A percentile compares a stretch with the other conserved stretches of the same genome.
Conservation (phyloP, 1,139 yeast genomes). For the Lodderomyces parapsilosis region DNA sequence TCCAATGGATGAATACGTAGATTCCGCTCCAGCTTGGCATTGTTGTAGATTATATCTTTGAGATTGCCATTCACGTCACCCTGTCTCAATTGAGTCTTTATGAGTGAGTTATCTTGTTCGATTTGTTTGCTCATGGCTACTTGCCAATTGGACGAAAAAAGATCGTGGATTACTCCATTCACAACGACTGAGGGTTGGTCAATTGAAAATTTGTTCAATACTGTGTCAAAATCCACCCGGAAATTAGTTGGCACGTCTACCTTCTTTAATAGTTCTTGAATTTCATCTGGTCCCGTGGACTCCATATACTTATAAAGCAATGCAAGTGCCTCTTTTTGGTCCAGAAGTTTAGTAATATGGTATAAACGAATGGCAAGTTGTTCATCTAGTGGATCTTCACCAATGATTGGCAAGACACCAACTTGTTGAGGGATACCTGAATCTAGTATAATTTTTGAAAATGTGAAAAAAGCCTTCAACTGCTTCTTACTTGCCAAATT, state of each 20-base stretch:
- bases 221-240: slow-evolving; percentile 26
- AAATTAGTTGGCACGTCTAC: slow-evolving; percentile 17
- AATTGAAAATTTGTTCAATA: slow-evolving; percentile 37
- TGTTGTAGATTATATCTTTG: slow-evolving; percentile 29
- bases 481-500: slow-evolving; percentile 56
- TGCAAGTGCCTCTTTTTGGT: slow-evolving; percentile 39
- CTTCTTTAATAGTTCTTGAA: slow-evolving; percentile 21
- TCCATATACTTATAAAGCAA: slow-evolving; percentile 40
- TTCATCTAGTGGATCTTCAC: slow-evolving; percentile 27
- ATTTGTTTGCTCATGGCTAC: slow-evolving; percentile 38
- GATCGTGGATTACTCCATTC: slow-evolving; percentile 65
- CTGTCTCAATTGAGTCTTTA: slow-evolving; percentile 24
- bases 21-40: slow-evolving; percentile 34
- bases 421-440: slow-evolving; percentile 74
- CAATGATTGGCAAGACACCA: slow-evolving; percentile 69
- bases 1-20: slow-evolving; percentile 34
- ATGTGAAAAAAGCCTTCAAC: slow-evolving; percentile 44
- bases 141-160: slow-evolving; percentile 36
- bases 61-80: slow-evolving; percentile 23
- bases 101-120: slow-evolving; percentile 32
- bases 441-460: slow-evolving; percentile 51
- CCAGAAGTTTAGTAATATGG: slow-evolving; percentile 30
- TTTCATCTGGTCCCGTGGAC: slow-evolving; percentile 25
- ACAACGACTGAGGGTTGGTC: slow-evolving; percentile 55
- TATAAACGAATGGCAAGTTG: slow-evolving; percentile 33